Evolutionary conservation across 2,329 filamentous ascomycete genomes (phyloP).

Genomic region (Incumbomyces delicatus): DNA sequence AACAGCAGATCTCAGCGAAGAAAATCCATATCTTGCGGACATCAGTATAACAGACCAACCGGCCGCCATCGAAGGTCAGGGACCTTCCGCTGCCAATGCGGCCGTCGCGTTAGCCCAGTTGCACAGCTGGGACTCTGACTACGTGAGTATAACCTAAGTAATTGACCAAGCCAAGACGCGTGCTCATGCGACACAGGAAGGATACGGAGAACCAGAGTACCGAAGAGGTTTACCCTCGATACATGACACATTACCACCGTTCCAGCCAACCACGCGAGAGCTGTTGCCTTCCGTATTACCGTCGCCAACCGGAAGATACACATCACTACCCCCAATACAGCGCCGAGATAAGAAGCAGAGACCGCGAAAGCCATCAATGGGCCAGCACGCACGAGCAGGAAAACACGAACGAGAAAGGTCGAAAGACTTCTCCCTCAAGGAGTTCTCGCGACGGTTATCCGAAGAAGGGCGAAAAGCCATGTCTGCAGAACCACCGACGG

Average conservation of each 20-base stretch:
- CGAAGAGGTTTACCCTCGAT: slow-evolving; percentile 58
- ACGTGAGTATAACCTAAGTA: slow-evolving; percentile 43
- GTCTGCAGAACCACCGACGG: slow-evolving; percentile 72
- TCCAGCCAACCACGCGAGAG: slow-evolving; percentile 55
- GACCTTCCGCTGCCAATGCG: slow-evolving; percentile 61
- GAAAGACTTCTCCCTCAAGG: slow-evolving; percentile 47
- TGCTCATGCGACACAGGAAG: slow-evolving; percentile 43
- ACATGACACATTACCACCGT: slow-evolving; percentile 59
- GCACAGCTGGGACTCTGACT: slow-evolving; percentile 70
- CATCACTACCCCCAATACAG: slow-evolving; percentile 76
- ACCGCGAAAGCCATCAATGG: slow-evolving; percentile 76
- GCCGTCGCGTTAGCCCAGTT: slow-evolving; percentile 82
- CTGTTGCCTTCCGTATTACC: slow-evolving; percentile 70
- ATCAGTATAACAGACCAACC: slow-evolving; percentile 60
- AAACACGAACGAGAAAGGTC: slow-evolving; percentile 53
- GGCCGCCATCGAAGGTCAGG: slow-evolving; percentile 59
- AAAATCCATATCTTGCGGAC: slow-evolving; percentile 58
- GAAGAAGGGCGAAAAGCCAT: slow-evolving; percentile 71
- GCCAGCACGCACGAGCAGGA: slow-evolving; percentile 63
- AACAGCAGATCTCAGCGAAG: slow-evolving; percentile 49
- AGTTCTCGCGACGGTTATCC: slow-evolving; percentile 62
- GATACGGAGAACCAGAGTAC: slow-evolving; percentile 61
- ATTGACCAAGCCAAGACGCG: background rate
- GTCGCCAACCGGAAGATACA: slow-evolving; percentile 74
- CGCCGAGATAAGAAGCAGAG: slow-evolving; percentile 60